These are phyloP conservation scores for Sclerotinia minor DNA, from an alignment of 2,329 filamentous ascomycete species.

Conservation along the genomic window DNA sequence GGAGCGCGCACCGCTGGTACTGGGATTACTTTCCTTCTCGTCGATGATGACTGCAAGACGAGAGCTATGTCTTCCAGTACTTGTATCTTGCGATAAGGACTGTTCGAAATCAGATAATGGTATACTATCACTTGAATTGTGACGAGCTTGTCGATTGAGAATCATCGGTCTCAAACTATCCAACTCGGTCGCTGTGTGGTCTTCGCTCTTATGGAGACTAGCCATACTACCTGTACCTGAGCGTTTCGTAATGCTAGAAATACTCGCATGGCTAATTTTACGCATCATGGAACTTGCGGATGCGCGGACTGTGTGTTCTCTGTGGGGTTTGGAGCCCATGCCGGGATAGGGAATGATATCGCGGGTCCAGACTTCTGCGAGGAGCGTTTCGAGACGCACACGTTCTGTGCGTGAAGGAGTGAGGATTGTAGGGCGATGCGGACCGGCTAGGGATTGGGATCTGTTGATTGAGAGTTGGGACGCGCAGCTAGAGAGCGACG, in stretches of 20 bases:
- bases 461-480: constrained; percentile 61
- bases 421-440: constrained; percentile 67
- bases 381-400: constrained; percentile 69
- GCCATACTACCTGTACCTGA: constrained; percentile 50
- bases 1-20: constrained; percentile 28
- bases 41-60: constrained; percentile 38
- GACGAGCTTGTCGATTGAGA: constrained; percentile 25
- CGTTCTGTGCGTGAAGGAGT: constrained; percentile 74
- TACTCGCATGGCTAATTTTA: constrained; percentile 74
- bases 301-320: constrained; percentile 71
- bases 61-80: constrained; percentile 17
- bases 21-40: constrained; percentile 37
- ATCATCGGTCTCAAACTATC: constrained; percentile 27
- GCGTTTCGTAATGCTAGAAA: constrained; percentile 70
- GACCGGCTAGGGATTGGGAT: constrained; percentile 77
- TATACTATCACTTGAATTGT: constrained; percentile 28
- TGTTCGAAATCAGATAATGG: constrained; percentile 30
- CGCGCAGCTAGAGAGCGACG: constrained; percentile 38
- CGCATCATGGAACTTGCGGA: constrained; percentile 87
- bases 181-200: constrained; percentile 28
- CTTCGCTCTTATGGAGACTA: constrained; percentile 36
- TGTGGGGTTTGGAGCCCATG: constrained; percentile 64
- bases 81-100: constrained; percentile 10
- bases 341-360: constrained; percentile 80
- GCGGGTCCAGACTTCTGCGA: constrained; percentile 82